Base-by-base conservation (phyloP, 2,329 filamentous ascomycete genomes). In the Calonectria montana region DNA sequence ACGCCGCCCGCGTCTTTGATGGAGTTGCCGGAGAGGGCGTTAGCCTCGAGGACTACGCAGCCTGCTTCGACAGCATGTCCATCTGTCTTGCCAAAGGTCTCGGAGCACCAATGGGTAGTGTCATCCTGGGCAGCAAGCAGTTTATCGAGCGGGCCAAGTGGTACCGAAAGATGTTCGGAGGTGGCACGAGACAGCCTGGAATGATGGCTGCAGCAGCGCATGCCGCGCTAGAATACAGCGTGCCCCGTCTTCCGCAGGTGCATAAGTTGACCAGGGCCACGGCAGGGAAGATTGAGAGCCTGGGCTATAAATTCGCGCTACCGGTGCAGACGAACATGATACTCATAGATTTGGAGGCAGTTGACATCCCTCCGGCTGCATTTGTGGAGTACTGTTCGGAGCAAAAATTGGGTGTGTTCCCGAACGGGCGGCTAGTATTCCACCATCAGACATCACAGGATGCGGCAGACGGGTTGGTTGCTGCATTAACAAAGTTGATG, bases 11-110 rank as follows among this genome's bases (percentile, higher is more conserved):
- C 13, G 81, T 96, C 12, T 96, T 93, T 91, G 92, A 96, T 80
- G 93, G 92, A 18, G 92, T 93, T 1, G 91, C 89, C 1, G 89
- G 92, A 0, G 92, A 91, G 2, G 91, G 91, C 0, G 92, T 91
- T 0, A 87, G 86, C 8, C 82, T 96, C 15, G 84, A 88, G 13
- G 93, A 93, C 0, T 95, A 90, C 79, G 89, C 90, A 66, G 86
- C 84, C 13, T 87, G 90, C 69, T 93, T 94, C 77, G 93, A 96
- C 79, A 94, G 89, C 69, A 87, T 95, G 16, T 93, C 89, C 73
- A 85, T 96, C 35, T 95, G 93, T 81, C 94, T 96, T 78, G 91
- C 90, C 27, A 96, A 96, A 81, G 94, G 93, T 0, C 87, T 96
- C 0, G 94, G 94, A 3, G 94, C 94, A 1, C 94, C 94, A 0